A percentile compares a stretch with the other conserved stretches of the same genome.
phyloP scores from a whole-genome alignment of 148 eudicot species.

The Rhododendron mucronatum region DNA sequence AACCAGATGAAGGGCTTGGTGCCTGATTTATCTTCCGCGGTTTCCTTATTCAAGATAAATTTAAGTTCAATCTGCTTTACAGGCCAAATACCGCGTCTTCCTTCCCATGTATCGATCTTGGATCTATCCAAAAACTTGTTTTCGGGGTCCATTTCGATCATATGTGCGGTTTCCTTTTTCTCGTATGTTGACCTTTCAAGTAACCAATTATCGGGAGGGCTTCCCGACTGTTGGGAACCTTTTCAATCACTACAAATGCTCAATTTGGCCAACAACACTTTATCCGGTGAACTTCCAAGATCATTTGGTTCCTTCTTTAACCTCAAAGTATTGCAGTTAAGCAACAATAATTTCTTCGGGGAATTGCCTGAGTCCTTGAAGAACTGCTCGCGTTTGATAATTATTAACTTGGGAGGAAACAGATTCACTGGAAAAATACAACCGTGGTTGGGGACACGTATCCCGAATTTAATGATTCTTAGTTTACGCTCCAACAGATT shows the following conservation, averaged over 20 bases:
- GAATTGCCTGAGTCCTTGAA: constrained; percentile 4
- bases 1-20: constrained; percentile 10
- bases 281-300: constrained; percentile 3
- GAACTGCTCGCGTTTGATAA: not conserved
- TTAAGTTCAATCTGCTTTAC: constrained; percentile 8
- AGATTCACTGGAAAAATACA: constrained; percentile 7
- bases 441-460: constrained; percentile 4
- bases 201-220: constrained; percentile 1
- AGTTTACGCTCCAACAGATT: constrained; percentile 5
- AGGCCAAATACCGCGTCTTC: constrained; percentile 12
- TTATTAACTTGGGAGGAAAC: not conserved
- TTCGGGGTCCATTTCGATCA: not conserved
- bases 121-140: constrained; percentile 9
- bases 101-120: not conserved
- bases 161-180: not conserved
- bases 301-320: not conserved
- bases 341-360: not conserved
- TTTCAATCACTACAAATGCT: not conserved
- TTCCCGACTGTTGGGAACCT: constrained; percentile 10
- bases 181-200: constrained; percentile 4
- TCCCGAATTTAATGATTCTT: constrained; percentile 1
- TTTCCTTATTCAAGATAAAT: not conserved
- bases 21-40: constrained; percentile 3
- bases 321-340: not conserved
- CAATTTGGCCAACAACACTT: constrained; percentile 9